A percentile compares a stretch with the other conserved stretches of the same genome.
These are phyloP conservation scores for Neofusicoccum cordaticola DNA, from an alignment of 2,329 filamentous ascomycete genomes.

Conservation along the genomic window DNA sequence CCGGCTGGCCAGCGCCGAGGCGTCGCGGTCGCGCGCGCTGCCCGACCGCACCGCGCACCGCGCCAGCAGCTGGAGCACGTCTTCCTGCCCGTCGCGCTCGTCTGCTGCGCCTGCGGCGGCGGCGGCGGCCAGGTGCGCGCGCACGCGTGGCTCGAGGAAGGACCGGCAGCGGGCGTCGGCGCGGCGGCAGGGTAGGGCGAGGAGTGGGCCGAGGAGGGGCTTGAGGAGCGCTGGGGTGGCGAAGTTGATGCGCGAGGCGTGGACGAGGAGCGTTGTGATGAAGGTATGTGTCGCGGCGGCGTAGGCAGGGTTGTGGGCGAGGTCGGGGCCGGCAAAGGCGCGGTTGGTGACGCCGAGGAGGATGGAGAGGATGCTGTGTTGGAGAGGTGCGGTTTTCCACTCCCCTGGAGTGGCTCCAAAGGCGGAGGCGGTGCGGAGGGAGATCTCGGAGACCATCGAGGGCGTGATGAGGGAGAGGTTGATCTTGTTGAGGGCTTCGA, in stretches of 20 bases:
- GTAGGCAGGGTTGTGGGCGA: neutral
- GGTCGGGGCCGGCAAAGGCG: neutral
- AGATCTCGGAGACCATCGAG: conserved; percentile 3
- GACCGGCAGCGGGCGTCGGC: neutral
- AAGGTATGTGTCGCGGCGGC: neutral
- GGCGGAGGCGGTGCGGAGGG: neutral
- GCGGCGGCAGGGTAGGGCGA: neutral
- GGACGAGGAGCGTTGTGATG: neutral
- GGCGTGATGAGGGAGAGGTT: conserved; percentile 3
- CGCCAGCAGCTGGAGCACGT: conserved; percentile 4
- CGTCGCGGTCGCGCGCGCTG: neutral
- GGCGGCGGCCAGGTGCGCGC: neutral
- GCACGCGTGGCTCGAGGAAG: neutral
- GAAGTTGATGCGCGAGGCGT: neutral
- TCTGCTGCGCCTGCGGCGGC: neutral
- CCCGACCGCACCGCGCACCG: neutral
- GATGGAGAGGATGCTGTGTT: neutral
- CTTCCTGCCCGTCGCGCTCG: neutral
- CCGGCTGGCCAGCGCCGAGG: neutral
- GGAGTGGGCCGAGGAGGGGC: neutral
- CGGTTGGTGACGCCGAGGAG: conserved; percentile 8
- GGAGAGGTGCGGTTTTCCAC: neutral
- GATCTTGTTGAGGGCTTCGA: conserved; percentile 15
- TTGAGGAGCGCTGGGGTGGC: neutral
- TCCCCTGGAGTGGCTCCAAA: neutral